Evolutionary conservation across 257 asterid genomes (phyloP), one percentile per base, ranked within the genome.

Genomic region (Lycium barbarum): DNA sequence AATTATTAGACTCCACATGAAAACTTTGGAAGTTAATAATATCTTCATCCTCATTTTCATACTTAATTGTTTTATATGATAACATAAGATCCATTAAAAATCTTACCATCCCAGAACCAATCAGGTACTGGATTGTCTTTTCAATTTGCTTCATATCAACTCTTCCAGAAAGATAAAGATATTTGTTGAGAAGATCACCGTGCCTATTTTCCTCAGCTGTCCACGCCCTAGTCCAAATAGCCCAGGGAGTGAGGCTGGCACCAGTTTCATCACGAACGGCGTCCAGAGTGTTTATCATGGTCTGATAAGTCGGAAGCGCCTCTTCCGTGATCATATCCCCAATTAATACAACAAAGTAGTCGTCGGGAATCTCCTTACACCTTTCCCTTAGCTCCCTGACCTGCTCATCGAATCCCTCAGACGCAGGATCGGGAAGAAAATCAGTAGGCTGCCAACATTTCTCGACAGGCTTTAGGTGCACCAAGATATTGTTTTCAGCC

Each of bases 281-380:
- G 81, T 94, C 98, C 0, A 94, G 91, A n/a, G 98, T 94, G 89
- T 93, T 93, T 11, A 94, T 86, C 97, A 94, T 92, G 13, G 98
- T 94, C 90, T 94, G 98, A 83, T 94, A 93, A 49, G 98, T 94
- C 2, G 98, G 98, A 61, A 94, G 95, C 1, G 97, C 95, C 88
- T 93, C 97, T 86, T 93, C 97, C 0, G 97, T 91, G 79, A 93
- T 92, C 97, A 93, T 93, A 80, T 93, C 97, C 38, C 97, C 97
- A 9, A 93, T 92, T 90, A 93, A 88, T 54, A 91, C 96, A 9
- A 93, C 89, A 63, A 92, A 92, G 55, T 90, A 92, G 26, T 93
- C 97, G 45, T 93, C 95, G 0, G 95, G 96, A 80, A 94, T 85
- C 84, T 91, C 98, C 86, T 84, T 93, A 86, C 91, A 85, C 83